Base-by-base conservation (phyloP, 441 rosid genomes). In the Brassica balearica region DNA sequence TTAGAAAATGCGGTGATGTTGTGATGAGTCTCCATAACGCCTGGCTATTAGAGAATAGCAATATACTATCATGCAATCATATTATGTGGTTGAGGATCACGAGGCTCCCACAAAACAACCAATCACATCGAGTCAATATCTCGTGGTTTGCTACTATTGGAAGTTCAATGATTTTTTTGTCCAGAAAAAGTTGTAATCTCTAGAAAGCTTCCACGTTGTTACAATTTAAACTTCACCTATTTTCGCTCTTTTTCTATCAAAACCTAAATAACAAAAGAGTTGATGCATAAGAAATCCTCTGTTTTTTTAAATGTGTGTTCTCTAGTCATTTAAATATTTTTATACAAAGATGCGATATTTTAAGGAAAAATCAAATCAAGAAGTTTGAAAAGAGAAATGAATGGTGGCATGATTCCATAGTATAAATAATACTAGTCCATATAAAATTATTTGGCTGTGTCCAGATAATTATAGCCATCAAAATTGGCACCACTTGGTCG, bases 381-480 rank as follows among this genome's bases (percentile, higher is more conserved):
- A 69, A 73, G 46, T 1, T 63, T 38, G 15, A 36, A 73, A 73
- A 64, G 55, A 43, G 56, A 41, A 41, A 41, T 41, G 48, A 64
- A 74, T 64, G 67, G 82, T 79, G 20, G 72, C 66, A 65, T 65
- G 80, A 65, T 75, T 75, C 80, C 73, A 71, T 64, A 11, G 43
- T 69, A 53, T 61, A 73, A 60, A 73, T 20, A 72, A 34, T 25
- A 25, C 27, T 68, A 53, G 12, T 62, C 60, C 65, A 51, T 51
- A 68, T 15, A 41, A 58, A 74, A 22, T 38, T 74, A 51, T 56
- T 20, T 79, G 67, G 61, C 41, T 1, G 3, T 36, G 64, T 34
- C 72, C 32, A 74, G 76, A 80, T 34, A 75, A 75, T 66, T 65
- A 71, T 70, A 71, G 73, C 91, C 89, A 87, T 89, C 76, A 84